Percentiles rank a stretch among this genome's conserved stretches.
Conservation (phyloP, 805 yeast species). For the Pichia manshurica region DNA sequence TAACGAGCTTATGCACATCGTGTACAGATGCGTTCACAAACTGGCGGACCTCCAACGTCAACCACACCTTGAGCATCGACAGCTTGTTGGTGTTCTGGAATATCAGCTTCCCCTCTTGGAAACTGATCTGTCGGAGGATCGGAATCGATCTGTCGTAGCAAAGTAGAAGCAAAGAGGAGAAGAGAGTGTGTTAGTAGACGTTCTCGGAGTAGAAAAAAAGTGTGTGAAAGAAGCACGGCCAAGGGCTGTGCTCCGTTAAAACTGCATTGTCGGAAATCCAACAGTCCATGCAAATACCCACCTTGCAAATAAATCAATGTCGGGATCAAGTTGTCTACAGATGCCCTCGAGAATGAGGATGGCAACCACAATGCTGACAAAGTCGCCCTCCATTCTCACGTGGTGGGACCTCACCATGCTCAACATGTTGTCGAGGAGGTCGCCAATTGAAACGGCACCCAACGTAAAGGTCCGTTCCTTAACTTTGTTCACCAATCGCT, state of each 20-base stretch:
- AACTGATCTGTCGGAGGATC: slow-evolving; percentile 73
- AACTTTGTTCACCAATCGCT: slow-evolving; percentile 71
- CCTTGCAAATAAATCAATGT: slow-evolving; percentile 92
- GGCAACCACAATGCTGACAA: slow-evolving; percentile 91
- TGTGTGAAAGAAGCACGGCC: too few relatives aligned
- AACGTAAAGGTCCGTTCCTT: slow-evolving; percentile 85
- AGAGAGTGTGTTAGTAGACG: slow-evolving; percentile 9
- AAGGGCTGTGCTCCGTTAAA: neutral
- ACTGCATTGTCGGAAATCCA: slow-evolving; percentile 32
- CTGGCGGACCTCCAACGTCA: slow-evolving; percentile 83
- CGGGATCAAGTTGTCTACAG: slow-evolving; percentile 90
- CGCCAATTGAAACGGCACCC: slow-evolving; percentile 90
- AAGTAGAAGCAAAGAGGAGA: neutral
- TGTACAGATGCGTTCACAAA: slow-evolving; percentile 77
- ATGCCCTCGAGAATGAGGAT: slow-evolving; percentile 88
- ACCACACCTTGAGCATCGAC: slow-evolving; percentile 86
- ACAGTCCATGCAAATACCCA: slow-evolving; percentile 54
- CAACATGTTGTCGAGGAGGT: slow-evolving; percentile 77
- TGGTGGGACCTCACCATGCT: slow-evolving; percentile 91
- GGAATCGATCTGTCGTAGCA: slow-evolving; percentile 60
- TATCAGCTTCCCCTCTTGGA: slow-evolving; percentile 58
- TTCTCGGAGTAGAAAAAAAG: too few relatives aligned
- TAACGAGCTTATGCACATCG: slow-evolving; percentile 58
- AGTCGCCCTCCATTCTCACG: slow-evolving; percentile 96
- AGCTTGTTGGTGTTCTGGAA: slow-evolving; percentile 53